phyloP scores from a whole-genome alignment of 2,329 filamentous ascomycete genomes.

The Diaporthe sp. region DNA sequence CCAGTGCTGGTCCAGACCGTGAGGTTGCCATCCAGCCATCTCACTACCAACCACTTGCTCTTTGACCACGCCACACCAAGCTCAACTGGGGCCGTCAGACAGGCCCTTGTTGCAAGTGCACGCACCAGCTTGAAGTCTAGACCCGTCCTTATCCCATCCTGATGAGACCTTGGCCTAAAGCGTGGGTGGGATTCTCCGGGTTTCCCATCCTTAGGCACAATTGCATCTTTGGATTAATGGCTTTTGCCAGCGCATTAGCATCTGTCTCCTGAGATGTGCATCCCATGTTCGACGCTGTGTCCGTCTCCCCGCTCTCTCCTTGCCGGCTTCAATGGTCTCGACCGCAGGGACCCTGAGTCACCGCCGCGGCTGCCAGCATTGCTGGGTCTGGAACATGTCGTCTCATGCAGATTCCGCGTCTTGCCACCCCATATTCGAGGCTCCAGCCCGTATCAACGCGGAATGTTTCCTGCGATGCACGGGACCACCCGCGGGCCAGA shows the following conservation, averaged over 20 bases:
- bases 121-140: slow-evolving; percentile 8
- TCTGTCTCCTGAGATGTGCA: slow-evolving; percentile 17
- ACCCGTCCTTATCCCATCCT: background rate
- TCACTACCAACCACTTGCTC: background rate
- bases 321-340: background rate
- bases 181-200: slow-evolving; percentile 19
- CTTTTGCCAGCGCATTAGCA: slow-evolving; percentile 20
- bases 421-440: background rate
- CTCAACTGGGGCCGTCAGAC: background rate
- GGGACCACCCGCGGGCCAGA: background rate
- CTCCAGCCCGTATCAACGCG: background rate
- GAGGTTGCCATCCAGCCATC: background rate
- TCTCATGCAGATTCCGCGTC: background rate
- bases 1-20: background rate
- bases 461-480: slow-evolving; percentile 12
- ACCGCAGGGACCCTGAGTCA: background rate
- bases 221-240: slow-evolving; percentile 18
- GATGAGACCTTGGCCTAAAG: slow-evolving; percentile 4
- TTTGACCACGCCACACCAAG: background rate
- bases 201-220: slow-evolving; percentile 21
- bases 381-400: slow-evolving; percentile 22
- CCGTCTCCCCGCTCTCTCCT: background rate
- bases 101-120: slow-evolving; percentile 8
- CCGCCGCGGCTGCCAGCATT: background rate
- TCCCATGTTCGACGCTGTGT: background rate